These are phyloP conservation scores for Amaranthus cruentus DNA, from an alignment of 148 eudicot species.

Conservation along the genomic window DNA sequence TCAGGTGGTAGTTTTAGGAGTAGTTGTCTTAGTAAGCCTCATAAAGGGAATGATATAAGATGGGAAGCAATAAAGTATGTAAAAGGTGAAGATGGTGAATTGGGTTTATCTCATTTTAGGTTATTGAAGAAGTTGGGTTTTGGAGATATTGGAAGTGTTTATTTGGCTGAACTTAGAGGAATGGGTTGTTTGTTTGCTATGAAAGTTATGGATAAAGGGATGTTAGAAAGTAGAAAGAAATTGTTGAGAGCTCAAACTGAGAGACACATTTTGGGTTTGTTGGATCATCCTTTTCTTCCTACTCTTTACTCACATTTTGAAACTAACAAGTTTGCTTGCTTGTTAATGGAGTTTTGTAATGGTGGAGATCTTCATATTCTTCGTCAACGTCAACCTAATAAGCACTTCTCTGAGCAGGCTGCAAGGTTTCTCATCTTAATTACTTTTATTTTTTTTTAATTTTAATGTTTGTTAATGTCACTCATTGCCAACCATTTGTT, in stretches of 20 bases:
- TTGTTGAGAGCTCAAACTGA: constrained; percentile 73
- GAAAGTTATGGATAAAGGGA: constrained; percentile 86
- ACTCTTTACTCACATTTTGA: constrained; percentile 79
- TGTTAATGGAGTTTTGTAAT: constrained; percentile 81
- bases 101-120: constrained; percentile 70
- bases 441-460: neutral
- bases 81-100: constrained; percentile 48
- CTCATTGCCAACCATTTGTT: too few relatives aligned
- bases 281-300: constrained; percentile 85
- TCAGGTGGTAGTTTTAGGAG: constrained; percentile 45
- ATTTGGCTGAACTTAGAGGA: constrained; percentile 76
- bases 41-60: constrained; percentile 61
- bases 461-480: neutral
- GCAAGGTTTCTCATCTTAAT: constrained; percentile 42
- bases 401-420: constrained; percentile 66
- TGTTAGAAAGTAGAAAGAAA: constrained; percentile 75
- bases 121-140: constrained; percentile 74
- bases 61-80: constrained; percentile 68
- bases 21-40: constrained; percentile 53
- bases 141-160: constrained; percentile 92
- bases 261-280: constrained; percentile 62
- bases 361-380: constrained; percentile 89
- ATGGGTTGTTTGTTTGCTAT: constrained; percentile 65
- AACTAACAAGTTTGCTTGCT: constrained; percentile 71
- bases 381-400: constrained; percentile 68